These are phyloP conservation scores for Lavandula angustifolia DNA, from an alignment of 257 asterid genomes.

Conservation along the genomic window DNA sequence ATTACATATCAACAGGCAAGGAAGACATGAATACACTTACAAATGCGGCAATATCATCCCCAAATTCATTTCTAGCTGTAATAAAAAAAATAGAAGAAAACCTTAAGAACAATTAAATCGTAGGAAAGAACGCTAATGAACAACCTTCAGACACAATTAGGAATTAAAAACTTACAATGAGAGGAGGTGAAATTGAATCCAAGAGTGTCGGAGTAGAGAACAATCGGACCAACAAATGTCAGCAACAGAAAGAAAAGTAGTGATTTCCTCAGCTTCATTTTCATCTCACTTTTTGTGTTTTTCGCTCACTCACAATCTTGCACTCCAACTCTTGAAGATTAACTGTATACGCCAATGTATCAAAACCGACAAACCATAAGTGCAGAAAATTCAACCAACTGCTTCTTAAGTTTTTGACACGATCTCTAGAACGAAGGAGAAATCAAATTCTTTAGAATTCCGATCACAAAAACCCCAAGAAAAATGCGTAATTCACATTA, in stretches of 20 bases:
- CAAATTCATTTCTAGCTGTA: conserved; percentile 64
- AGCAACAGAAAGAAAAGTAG: conserved; percentile 58
- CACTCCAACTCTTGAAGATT: neutral
- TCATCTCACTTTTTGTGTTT: conserved; percentile 24
- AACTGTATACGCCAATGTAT: conserved; percentile 9
- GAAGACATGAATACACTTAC: conserved; percentile 48
- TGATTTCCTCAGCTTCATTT: conserved; percentile 57
- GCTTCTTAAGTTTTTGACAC: conserved; percentile 6
- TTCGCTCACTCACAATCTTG: neutral
- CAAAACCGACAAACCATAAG: conserved; percentile 16
- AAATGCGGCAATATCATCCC: conserved; percentile 66
- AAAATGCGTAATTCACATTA: conserved; percentile 1
- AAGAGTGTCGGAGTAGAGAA: conserved; percentile 68
- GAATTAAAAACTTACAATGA: conserved; percentile 47
- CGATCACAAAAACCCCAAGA: conserved; percentile 1
- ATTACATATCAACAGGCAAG: neutral
- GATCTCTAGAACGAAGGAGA: conserved; percentile 15
- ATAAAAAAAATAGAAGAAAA: conserved; percentile 13
- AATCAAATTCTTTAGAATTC: conserved; percentile 7
- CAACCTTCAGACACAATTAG: neutral
- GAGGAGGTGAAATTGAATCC: conserved; percentile 50
- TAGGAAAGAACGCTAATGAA: neutral
- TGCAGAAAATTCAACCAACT: neutral
- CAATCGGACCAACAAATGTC: conserved; percentile 72
- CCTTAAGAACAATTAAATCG: neutral